Conservation (phyloP, 495 filamentous ascomycete species). For the Podospora pseudopauciseta region DNA sequence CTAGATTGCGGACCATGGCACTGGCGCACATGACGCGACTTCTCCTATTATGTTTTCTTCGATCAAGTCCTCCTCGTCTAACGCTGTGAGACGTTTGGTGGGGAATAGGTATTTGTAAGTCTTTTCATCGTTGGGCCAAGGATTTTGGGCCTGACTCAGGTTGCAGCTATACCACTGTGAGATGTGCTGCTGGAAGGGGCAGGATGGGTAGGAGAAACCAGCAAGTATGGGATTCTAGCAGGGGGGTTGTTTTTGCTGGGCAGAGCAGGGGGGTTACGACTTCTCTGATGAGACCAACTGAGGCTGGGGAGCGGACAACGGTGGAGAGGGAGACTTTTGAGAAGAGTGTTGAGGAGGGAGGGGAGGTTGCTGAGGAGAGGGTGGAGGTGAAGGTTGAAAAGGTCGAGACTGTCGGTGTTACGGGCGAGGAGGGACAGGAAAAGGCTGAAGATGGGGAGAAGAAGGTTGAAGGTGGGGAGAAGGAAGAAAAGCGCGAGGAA, state of each 20-base stretch:
- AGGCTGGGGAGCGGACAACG: not conserved
- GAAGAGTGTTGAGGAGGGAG: not conserved
- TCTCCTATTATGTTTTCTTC: not conserved
- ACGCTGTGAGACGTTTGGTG: not conserved
- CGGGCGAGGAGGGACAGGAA: not conserved
- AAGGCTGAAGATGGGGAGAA: not conserved
- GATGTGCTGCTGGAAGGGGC: not conserved
- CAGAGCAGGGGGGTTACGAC: conserved; percentile 9
- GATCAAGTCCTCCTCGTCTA: conserved; percentile 10
- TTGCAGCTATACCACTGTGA: not conserved
- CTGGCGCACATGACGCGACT: not conserved
- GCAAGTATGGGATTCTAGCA: conserved; percentile 39
- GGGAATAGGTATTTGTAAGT: conserved; percentile 7
- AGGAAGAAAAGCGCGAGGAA: conserved; percentile 14
- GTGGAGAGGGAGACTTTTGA: not conserved
- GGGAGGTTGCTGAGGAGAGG: not conserved
- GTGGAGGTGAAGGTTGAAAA: not conserved
- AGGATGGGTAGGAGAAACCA: conserved; percentile 25
- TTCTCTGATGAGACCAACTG: not conserved
- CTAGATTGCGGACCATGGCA: not conserved
- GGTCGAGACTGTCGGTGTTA: not conserved
- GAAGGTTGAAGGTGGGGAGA: not conserved
- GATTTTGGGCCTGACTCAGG: not conserved
- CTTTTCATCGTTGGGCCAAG: not conserved
- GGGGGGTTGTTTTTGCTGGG: conserved; percentile 38